Conservation (phyloP, 495 filamentous ascomycete genomes). For the Ascodesmis nigricans region DNA sequence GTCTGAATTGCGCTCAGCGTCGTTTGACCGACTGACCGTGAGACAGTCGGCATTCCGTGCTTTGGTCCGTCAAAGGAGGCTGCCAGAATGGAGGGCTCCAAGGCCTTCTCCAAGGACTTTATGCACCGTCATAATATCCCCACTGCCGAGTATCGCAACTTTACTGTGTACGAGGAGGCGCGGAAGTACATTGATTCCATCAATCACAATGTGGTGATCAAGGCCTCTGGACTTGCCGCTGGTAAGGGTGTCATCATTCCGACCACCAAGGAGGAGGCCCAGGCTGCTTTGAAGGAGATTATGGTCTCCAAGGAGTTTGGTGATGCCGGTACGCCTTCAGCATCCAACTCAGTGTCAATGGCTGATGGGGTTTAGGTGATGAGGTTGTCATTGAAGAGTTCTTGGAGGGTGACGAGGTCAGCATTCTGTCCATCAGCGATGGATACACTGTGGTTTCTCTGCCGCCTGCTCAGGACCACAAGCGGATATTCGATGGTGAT, state of each 20-base stretch:
- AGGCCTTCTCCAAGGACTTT: constrained; percentile 95
- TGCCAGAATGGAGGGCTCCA: constrained; percentile 82
- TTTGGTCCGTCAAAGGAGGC: constrained; percentile 77
- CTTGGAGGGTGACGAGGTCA: constrained; percentile 76
- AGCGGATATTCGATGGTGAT: constrained; percentile 79
- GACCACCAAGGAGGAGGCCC: constrained; percentile 55
- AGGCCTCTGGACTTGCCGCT: constrained; percentile 66
- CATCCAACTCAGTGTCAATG: not conserved
- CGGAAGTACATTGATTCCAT: constrained; percentile 52
- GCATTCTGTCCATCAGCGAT: constrained; percentile 76
- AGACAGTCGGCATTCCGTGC: constrained; percentile 47
- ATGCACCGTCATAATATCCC: constrained; percentile 83
- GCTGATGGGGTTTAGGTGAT: constrained; percentile 24
- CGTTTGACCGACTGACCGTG: not conserved
- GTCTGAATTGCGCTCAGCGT: not conserved
- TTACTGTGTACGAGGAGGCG: constrained; percentile 59
- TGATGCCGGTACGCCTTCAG: constrained; percentile 35
- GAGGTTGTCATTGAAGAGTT: constrained; percentile 95
- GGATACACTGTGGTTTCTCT: constrained; percentile 65
- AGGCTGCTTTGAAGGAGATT: constrained; percentile 59
- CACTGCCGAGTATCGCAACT: constrained; percentile 75
- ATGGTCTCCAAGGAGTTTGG: constrained; percentile 83
- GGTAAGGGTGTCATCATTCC: constrained; percentile 89
- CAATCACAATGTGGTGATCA: constrained; percentile 62
- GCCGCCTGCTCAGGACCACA: constrained; percentile 92